These are phyloP conservation scores for Periglandula ipomoeae DNA, from an alignment of 2,329 filamentous ascomycete species.

Conservation along the genomic window DNA sequence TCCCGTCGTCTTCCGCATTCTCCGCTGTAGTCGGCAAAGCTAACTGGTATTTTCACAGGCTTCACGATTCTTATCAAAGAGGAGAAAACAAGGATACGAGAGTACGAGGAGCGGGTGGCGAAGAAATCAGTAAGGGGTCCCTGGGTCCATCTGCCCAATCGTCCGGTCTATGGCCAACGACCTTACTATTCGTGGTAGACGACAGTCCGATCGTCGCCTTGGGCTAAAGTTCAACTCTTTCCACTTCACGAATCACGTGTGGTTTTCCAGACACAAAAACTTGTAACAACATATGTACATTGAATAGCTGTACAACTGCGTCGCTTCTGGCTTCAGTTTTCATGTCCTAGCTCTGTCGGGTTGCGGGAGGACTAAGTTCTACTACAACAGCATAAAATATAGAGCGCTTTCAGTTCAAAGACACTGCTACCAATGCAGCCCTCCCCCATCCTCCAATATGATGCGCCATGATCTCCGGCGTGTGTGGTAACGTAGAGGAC, in stretches of 20 bases:
- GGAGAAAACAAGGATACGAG: slow-evolving; percentile 77
- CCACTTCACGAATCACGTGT: neutral
- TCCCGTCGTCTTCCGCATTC: slow-evolving; percentile 16
- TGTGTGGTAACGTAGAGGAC: neutral
- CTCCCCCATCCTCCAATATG: neutral
- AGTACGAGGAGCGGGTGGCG: slow-evolving; percentile 67
- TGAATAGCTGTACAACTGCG: slow-evolving; percentile 20
- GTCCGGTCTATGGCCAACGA: slow-evolving; percentile 72
- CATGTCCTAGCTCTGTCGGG: neutral
- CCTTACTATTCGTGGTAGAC: slow-evolving; percentile 89
- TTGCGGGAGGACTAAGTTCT: neutral
- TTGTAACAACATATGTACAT: slow-evolving; percentile 28
- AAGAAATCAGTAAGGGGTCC: slow-evolving; percentile 68
- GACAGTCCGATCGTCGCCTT: neutral
- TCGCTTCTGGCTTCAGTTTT: slow-evolving; percentile 2
- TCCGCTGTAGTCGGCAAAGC: neutral
- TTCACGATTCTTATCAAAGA: slow-evolving; percentile 83
- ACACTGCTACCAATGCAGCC: neutral
- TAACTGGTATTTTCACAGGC: slow-evolving; percentile 34
- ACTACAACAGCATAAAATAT: slow-evolving; percentile 1
- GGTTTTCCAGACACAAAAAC: neutral
- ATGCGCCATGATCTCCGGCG: neutral
- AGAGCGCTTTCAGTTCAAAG: slow-evolving; percentile 1
- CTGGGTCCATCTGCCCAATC: slow-evolving; percentile 83
- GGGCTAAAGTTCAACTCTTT: neutral